A percentile compares a stretch with the other conserved stretches of the same genome.
These are phyloP conservation scores for Leucoagaricus sp. DNA, from an alignment of 1,284 basidiomycete species.

Conservation along the genomic window DNA sequence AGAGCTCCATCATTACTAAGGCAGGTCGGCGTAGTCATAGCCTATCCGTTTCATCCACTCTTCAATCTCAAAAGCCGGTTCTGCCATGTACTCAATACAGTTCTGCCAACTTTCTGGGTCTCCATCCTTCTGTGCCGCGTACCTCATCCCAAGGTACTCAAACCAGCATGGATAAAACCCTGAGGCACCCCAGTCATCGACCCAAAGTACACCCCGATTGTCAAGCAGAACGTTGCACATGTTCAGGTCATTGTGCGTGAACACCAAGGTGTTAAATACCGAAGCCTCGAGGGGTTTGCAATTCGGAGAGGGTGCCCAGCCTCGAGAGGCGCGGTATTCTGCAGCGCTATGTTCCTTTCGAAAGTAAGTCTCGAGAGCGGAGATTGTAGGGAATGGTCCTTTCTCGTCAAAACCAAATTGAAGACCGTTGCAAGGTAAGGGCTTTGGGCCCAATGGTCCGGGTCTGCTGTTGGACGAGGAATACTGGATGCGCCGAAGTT, in stretches of 20 bases:
- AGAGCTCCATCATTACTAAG: too few species aligned
- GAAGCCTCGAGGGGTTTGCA: neutral
- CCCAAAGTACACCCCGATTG: slow-evolving; percentile 6
- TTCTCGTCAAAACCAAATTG: slow-evolving; percentile 4
- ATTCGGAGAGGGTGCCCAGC: neutral
- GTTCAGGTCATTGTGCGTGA: slow-evolving; percentile 15
- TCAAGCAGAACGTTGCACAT: slow-evolving; percentile 16
- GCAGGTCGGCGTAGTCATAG: too few species aligned
- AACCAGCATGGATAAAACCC: slow-evolving; percentile 16
- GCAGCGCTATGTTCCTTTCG: neutral
- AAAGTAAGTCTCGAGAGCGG: neutral
- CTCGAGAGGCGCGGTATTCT: neutral
- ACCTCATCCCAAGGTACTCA: slow-evolving; percentile 8
- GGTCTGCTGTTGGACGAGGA: slow-evolving; percentile 6
- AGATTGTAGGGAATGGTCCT: neutral
- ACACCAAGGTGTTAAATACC: neutral
- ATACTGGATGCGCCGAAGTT: slow-evolving; percentile 7
- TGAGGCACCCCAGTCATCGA: slow-evolving; percentile 14
- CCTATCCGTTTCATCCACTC: too few species aligned
- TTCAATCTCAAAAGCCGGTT: neutral
- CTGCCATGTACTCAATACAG: neutral
- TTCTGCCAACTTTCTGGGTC: neutral
- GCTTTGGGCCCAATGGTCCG: slow-evolving; percentile 5
- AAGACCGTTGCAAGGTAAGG: slow-evolving; percentile 11
- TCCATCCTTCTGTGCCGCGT: slow-evolving; percentile 6